Evolutionary conservation across 805 yeast genomes (phyloP).

Genomic region (Lachancea sp.): DNA sequence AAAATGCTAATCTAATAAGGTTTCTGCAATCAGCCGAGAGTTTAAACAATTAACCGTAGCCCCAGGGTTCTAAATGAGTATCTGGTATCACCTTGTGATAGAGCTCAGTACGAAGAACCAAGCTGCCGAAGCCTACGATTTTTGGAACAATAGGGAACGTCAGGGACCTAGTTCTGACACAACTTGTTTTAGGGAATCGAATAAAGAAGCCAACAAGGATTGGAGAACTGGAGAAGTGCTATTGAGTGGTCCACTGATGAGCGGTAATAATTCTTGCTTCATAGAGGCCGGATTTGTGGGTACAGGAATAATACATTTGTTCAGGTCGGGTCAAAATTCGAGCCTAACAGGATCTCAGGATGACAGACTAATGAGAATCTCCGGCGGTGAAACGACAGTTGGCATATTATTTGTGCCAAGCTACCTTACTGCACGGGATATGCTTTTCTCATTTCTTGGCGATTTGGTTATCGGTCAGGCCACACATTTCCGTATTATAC

Average conservation of each 20-base stretch:
- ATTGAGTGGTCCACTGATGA: not conserved
- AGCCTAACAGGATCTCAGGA: constrained; percentile 4
- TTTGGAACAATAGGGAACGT: constrained; percentile 1
- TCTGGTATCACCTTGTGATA: constrained; percentile 4
- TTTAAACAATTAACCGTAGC: too few relatives aligned
- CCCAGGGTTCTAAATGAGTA: constrained; percentile 1
- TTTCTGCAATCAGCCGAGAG: too few relatives aligned
- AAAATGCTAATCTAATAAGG: too few relatives aligned
- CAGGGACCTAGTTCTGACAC: not conserved
- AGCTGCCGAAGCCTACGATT: constrained; percentile 2
- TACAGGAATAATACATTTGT: constrained; percentile 65
- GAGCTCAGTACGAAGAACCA: constrained; percentile 3
- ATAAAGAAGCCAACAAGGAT: not conserved
- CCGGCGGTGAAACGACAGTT: constrained; percentile 60
- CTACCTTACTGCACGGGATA: constrained; percentile 78
- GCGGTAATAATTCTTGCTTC: not conserved
- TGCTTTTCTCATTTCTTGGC: constrained; percentile 60
- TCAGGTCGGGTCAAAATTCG: constrained; percentile 36
- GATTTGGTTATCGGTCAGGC: constrained; percentile 56
- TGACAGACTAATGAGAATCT: constrained; percentile 23
- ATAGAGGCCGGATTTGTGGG: constrained; percentile 58
- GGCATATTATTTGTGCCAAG: constrained; percentile 83
- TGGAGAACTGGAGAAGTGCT: constrained; percentile 5
- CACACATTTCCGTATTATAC: constrained; percentile 66
- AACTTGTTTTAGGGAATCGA: not conserved